phyloP scores from a whole-genome alignment of 139 green algal species.

The Volvox africanus region DNA sequence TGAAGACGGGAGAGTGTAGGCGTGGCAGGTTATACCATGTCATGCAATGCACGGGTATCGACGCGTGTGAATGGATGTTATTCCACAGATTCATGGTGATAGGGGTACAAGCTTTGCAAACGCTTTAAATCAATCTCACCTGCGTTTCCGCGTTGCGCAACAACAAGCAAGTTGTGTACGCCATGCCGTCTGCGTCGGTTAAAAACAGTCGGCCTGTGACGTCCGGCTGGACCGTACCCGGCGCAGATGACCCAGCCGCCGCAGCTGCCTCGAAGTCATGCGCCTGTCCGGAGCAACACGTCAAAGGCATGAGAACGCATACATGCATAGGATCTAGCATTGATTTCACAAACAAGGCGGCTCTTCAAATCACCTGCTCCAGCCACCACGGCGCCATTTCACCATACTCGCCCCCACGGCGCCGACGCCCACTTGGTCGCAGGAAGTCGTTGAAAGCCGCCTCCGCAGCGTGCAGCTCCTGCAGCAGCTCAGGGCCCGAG shows the following conservation, averaged over 20 bases:
- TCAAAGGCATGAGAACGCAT: too few relatives aligned
- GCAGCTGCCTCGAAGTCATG: conserved; percentile 77
- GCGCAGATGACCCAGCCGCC: conserved; percentile 50
- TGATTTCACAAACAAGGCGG: too few relatives aligned
- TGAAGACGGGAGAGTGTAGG: background rate
- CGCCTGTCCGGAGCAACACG: conserved; percentile 46
- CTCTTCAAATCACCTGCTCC: conserved; percentile 53
- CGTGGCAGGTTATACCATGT: background rate
- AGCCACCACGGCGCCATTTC: conserved; percentile 80
- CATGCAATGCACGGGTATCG: too few relatives aligned
- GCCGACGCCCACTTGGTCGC: conserved; percentile 22
- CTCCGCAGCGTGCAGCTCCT: conserved; percentile 65
- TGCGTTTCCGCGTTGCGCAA: conserved; percentile 57
- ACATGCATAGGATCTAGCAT: too few relatives aligned
- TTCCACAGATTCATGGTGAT: too few relatives aligned
- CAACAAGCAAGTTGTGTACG: conserved; percentile 58
- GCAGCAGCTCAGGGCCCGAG: conserved; percentile 49
- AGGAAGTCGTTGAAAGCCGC: conserved; percentile 61
- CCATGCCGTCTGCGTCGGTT: conserved; percentile 35
- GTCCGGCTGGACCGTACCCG: conserved; percentile 40
- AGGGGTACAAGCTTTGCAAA: too few relatives aligned
- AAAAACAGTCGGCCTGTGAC: conserved; percentile 21
- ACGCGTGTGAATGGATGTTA: too few relatives aligned
- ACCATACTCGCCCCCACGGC: conserved; percentile 63
- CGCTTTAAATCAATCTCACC: conserved; percentile 23